Evolutionary conservation across 805 yeast genomes (phyloP), one percentile per base, ranked within the genome.

Genomic region (Brettanomyces anomalus): DNA sequence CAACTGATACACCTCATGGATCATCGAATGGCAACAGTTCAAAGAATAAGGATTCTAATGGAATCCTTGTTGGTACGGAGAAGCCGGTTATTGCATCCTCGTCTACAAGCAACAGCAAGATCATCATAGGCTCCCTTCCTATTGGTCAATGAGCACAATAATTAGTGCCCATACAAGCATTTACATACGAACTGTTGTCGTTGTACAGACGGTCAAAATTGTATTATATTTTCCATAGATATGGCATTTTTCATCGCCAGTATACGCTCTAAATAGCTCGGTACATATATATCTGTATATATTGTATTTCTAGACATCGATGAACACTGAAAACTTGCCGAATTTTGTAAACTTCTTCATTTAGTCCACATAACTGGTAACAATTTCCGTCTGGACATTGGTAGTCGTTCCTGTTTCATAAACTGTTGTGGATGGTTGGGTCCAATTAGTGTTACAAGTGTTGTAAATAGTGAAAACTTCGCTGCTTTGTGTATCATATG

Each of bases 51-150:
- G 18, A n/a, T 8, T n/a, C 34, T 6, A 32, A n/a, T 8, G 34
- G 8, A n/a, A 28, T 36, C 11, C n/a, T 32, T 14, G 40, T 42
- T 11, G 40, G 33, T 3, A 15, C 28, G 26, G 11, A 24, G 16
- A 36, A 36, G 8, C 46, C 46, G 4, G 46, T 48, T 18, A 43
- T 48, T 32, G 51, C 49, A 4, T 33, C 44, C 4, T 38, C 47
- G 8, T 13, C 40, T 4, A 48, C 49, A 24, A 42, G 40, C 32
- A 19, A 38, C 24, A 49, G 41, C 31, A 43, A 45, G 37, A 43
- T 49, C 18, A 49, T 49, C 18, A 45, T 48, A n/a, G 51, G 50
- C 17, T 43, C 46, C 3, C 41, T 48, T 15, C 46, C 45, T 11
- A 15, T 31, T 15, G 15, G 16, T 11, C 31, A 14, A 38, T 17